phyloP scores from a whole-genome alignment of 768 basidiomycete genomes.

The Hygrocybe coccinea region DNA sequence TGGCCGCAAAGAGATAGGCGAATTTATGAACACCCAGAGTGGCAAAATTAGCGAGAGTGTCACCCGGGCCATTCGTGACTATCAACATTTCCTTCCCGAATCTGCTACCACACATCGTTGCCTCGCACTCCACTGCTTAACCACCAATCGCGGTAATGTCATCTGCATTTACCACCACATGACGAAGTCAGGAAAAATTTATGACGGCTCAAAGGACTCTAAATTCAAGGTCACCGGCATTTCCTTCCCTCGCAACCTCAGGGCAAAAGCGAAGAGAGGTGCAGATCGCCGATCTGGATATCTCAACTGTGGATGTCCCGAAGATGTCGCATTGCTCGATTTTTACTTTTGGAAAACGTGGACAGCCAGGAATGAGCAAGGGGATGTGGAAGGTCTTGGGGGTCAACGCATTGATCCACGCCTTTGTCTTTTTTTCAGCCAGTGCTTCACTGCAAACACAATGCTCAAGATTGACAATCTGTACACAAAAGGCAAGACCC shows the following conservation, averaged over 20 bases:
- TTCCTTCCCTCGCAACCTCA: not conserved
- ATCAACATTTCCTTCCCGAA: not conserved
- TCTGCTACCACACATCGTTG: not conserved
- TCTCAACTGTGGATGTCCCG: not conserved
- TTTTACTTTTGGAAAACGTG: slow-evolving; percentile 8
- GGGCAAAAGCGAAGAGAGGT: not conserved
- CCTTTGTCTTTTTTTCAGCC: not conserved
- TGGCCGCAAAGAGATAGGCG: not conserved
- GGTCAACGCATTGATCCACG: not conserved
- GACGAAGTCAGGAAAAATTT: not conserved
- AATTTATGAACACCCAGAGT: not conserved
- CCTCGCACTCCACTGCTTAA: not conserved
- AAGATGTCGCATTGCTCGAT: slow-evolving; percentile 1
- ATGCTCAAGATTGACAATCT: not conserved
- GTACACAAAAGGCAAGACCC: not conserved
- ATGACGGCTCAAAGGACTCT: not conserved
- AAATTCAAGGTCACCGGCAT: not conserved
- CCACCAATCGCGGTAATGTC: not conserved
- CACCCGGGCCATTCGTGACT: not conserved
- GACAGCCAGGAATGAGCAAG: not conserved
- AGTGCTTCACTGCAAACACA: not conserved
- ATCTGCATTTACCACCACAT: not conserved
- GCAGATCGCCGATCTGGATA: not conserved
- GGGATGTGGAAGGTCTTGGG: not conserved
- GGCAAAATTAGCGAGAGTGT: not conserved